Conservation (phyloP, 148 eudicot genomes). For the Agrostemma githago region DNA sequence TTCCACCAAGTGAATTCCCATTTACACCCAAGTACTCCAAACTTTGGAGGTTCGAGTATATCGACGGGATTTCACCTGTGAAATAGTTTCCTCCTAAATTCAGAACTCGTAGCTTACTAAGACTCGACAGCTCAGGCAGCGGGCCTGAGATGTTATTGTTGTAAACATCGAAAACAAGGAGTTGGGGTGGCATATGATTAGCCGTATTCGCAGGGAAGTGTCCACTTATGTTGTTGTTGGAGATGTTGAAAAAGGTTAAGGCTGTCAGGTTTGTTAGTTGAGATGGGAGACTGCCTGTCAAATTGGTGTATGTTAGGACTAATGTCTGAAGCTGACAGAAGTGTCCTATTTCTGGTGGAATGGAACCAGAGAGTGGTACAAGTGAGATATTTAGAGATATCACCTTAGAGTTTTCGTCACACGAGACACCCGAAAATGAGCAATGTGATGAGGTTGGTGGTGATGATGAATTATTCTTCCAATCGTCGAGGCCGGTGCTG, state of each 20-base stretch:
- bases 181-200: slow-evolving; percentile 17
- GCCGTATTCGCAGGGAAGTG: not conserved
- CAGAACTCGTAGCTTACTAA: slow-evolving; percentile 14
- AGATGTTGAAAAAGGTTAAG: slow-evolving; percentile 21
- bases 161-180: slow-evolving; percentile 16
- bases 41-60: slow-evolving; percentile 18
- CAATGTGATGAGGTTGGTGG: slow-evolving; percentile 16
- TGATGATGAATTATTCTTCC: slow-evolving; percentile 21
- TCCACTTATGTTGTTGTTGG: slow-evolving; percentile 18
- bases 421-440: slow-evolving; percentile 24
- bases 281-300: slow-evolving; percentile 20
- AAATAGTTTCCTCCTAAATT: slow-evolving; percentile 27
- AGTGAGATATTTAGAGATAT: slow-evolving; percentile 21
- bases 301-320: slow-evolving; percentile 9
- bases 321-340: slow-evolving; percentile 17
- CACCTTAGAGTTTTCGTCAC: slow-evolving; percentile 19
- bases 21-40: slow-evolving; percentile 24
- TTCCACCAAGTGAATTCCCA: slow-evolving; percentile 30
- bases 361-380: slow-evolving; percentile 24
- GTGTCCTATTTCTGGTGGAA: slow-evolving; percentile 32
- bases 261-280: slow-evolving; percentile 18
- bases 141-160: slow-evolving; percentile 28
- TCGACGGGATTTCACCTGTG: slow-evolving; percentile 28
- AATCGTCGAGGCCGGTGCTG: slow-evolving; percentile 22
- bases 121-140: slow-evolving; percentile 14